Evolutionary conservation across 148 eudicot species (phyloP).

Genomic region (Chenopodium album): DNA sequence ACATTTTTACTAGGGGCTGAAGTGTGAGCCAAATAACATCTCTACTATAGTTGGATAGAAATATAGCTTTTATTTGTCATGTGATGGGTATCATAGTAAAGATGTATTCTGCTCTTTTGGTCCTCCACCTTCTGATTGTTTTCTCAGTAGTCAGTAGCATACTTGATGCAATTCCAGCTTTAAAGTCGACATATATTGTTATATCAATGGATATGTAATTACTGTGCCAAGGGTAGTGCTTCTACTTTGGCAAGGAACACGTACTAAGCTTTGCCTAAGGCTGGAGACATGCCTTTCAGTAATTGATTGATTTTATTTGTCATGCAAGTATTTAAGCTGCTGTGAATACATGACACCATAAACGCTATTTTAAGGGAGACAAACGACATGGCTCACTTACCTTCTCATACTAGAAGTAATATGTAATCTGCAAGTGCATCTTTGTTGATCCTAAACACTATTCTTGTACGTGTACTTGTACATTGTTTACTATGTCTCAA

Average conservation of each 20-base stretch:
- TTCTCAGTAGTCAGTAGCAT: neutral
- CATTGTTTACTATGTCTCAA: neutral
- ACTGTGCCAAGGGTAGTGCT: neutral
- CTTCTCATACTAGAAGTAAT: neutral
- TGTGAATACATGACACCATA: neutral
- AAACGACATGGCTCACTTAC: neutral
- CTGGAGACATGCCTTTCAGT: neutral
- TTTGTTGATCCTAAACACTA: neutral
- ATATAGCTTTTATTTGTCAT: neutral
- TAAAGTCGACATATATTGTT: neutral
- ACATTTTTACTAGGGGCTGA: neutral
- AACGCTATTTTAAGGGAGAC: neutral
- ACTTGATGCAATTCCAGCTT: neutral
- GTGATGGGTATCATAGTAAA: neutral
- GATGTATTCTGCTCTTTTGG: neutral
- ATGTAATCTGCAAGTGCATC: neutral
- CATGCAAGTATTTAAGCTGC: neutral
- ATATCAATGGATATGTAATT: neutral
- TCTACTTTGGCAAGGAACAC: neutral
- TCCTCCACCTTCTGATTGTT: neutral
- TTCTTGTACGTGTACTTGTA: neutral
- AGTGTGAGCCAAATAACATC: neutral
- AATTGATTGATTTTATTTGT: neutral
- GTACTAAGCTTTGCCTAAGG: neutral
- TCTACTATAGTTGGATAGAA: neutral